These are phyloP conservation scores for Platismatia glauca DNA, from an alignment of 495 filamentous ascomycete species.

Conservation along the genomic window DNA sequence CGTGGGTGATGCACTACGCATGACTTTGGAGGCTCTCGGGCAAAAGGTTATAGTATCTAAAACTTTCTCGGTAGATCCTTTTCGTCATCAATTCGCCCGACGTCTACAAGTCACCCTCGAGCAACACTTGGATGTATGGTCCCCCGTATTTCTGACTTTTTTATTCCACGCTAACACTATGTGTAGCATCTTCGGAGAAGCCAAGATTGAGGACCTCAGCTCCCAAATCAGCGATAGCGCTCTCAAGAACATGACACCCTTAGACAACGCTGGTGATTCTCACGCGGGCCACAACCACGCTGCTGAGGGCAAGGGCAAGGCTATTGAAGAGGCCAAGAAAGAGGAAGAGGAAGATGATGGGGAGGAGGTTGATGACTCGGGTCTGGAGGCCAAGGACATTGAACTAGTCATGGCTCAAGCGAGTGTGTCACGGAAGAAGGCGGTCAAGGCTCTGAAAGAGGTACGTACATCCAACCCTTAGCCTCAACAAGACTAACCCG, in stretches of 20 bases:
- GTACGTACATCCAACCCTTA: neutral
- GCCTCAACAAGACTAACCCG: constrained; percentile 23
- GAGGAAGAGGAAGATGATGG: constrained; percentile 88
- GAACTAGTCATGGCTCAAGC: constrained; percentile 98
- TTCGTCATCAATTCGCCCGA: constrained; percentile 99
- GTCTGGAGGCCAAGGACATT: constrained; percentile 97
- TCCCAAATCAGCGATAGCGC: constrained; percentile 46
- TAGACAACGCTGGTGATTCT: constrained; percentile 84
- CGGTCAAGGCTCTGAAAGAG: constrained; percentile 85
- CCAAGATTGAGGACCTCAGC: constrained; percentile 99
- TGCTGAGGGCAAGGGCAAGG: constrained; percentile 67
- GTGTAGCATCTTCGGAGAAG: constrained; percentile 93
- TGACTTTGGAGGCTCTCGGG: neutral
- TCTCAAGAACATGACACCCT: constrained; percentile 20
- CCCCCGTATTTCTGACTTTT: neutral
- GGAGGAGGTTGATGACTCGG: constrained; percentile 87
- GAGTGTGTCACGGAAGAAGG: constrained; percentile 92
- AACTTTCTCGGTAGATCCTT: constrained; percentile 58
- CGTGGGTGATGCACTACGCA: constrained; percentile 43
- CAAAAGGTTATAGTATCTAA: constrained; percentile 21
- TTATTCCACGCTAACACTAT: neutral
- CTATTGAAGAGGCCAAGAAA: constrained; percentile 68
- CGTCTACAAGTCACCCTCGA: constrained; percentile 95
- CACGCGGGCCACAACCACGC: constrained; percentile 62
- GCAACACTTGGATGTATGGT: constrained; percentile 97